Percentiles rank a stretch among this genome's conserved stretches.
Conservation (phyloP, 148 eudicot species). For the Hydrangea macrophylla region DNA sequence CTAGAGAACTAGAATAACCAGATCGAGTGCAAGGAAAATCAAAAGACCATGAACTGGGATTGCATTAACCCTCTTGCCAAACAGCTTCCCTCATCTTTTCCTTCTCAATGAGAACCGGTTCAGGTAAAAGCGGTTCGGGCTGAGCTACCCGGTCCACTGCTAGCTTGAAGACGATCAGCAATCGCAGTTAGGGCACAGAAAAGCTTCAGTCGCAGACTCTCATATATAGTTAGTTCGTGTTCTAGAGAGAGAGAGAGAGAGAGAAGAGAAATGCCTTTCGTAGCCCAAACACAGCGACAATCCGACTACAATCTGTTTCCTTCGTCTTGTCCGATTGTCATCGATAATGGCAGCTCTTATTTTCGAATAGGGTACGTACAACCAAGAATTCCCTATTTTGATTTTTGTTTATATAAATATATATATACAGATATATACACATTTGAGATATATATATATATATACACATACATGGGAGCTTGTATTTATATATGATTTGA, state of each 20-base stretch:
- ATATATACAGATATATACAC: neutral
- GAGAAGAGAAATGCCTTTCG: slow-evolving; percentile 66
- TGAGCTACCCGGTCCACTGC: no score
- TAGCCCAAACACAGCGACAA: slow-evolving; percentile 64
- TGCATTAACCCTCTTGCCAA: neutral
- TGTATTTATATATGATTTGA: neutral
- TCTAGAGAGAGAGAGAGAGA: slow-evolving; percentile 10
- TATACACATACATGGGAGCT: neutral
- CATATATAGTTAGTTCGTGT: slow-evolving; percentile 5
- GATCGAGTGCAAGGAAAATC: neutral
- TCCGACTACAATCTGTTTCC: slow-evolving; percentile 68
- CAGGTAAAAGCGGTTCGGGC: neutral
- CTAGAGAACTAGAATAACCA: neutral
- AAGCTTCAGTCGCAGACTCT: slow-evolving; percentile 16
- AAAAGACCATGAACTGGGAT: neutral
- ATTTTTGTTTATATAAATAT: neutral
- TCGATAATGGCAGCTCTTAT: slow-evolving; percentile 93
- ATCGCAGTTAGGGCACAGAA: no score
- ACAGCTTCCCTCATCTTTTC: neutral
- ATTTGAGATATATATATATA: neutral
- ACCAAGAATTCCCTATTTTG: slow-evolving; percentile 23
- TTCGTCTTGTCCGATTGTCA: slow-evolving; percentile 69
- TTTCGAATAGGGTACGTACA: slow-evolving; percentile 82
- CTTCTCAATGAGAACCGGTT: neutral
- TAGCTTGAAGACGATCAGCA: no score